Evolutionary conservation across 2,329 filamentous ascomycete species (phyloP).

Genomic region (Ampelomyces quisqualis): DNA sequence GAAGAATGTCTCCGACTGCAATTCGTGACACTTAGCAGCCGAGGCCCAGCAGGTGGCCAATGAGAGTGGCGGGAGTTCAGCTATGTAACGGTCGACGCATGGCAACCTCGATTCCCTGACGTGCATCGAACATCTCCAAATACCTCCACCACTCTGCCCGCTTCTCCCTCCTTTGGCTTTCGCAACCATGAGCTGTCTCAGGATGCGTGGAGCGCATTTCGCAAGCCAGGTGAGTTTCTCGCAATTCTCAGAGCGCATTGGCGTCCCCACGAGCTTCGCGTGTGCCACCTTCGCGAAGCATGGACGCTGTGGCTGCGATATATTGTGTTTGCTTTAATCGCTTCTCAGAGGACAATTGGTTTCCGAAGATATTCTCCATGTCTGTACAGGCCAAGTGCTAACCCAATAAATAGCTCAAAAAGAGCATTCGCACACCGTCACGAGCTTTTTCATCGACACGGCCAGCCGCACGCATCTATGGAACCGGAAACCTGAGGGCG

Average conservation of each 20-base stretch:
- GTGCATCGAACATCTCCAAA: slow-evolving; percentile 20
- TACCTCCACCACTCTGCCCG: slow-evolving; percentile 19
- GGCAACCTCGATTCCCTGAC: slow-evolving; percentile 19
- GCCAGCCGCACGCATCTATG: slow-evolving; percentile 79
- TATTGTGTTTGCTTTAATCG: slow-evolving; percentile 1
- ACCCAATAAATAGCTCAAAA: slow-evolving; percentile 58
- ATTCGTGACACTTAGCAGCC: slow-evolving; percentile 18
- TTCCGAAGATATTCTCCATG: background rate
- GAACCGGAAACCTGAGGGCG: slow-evolving; percentile 80
- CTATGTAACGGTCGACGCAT: slow-evolving; percentile 8
- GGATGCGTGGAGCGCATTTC: slow-evolving; percentile 43
- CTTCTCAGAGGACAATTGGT: background rate
- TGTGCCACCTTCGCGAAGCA: slow-evolving; percentile 13
- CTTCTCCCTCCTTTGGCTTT: slow-evolving; percentile 33
- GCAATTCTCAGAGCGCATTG: slow-evolving; percentile 13
- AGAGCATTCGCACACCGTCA: slow-evolving; percentile 62
- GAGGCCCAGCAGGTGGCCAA: slow-evolving; percentile 32
- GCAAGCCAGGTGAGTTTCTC: slow-evolving; percentile 41
- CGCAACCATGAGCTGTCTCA: slow-evolving; percentile 44
- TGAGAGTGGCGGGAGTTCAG: slow-evolving; percentile 14
- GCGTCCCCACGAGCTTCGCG: slow-evolving; percentile 14
- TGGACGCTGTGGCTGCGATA: background rate
- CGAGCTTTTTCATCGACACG: slow-evolving; percentile 86
- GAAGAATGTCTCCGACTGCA: slow-evolving; percentile 13
- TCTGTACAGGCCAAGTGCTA: slow-evolving; percentile 32